These are phyloP conservation scores for Dryas octopetala DNA, from an alignment of 306 rosid species.

Conservation along the genomic window DNA sequence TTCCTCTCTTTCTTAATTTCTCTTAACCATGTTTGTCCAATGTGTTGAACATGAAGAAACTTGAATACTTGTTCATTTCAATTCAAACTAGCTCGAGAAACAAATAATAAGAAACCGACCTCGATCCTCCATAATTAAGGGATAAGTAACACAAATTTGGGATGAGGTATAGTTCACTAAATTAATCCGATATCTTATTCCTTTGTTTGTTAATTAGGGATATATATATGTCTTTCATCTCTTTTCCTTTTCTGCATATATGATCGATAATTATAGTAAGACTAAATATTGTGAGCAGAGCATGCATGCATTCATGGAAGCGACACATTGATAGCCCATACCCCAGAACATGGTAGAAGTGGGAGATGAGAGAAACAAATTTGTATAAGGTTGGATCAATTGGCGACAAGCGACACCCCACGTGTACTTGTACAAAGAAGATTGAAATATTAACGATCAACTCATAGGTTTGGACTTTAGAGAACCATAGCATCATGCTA, in stretches of 20 bases:
- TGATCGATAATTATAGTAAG: neutral
- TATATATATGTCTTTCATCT: no score
- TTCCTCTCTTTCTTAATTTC: neutral
- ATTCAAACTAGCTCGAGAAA: neutral
- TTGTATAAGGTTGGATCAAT: neutral
- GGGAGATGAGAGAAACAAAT: neutral
- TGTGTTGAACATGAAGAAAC: neutral
- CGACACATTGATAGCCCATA: neutral
- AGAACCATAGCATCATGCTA: neutral
- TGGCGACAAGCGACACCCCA: slow-evolving; percentile 26
- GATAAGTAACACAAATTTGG: neutral
- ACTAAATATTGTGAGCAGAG: neutral
- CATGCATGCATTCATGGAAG: neutral
- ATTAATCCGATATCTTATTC: no score
- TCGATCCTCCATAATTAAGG: slow-evolving; percentile 18
- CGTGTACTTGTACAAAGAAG: slow-evolving; percentile 12
- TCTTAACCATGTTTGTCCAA: slow-evolving; percentile 8
- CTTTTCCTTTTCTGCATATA: neutral
- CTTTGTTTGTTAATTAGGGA: no score
- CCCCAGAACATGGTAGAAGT: neutral
- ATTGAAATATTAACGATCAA: neutral
- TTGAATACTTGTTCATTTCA: neutral
- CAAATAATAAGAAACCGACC: no score
- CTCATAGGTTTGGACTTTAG: slow-evolving; percentile 4
- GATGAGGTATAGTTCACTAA: no score